These are phyloP conservation scores for Pleurotus tuoliensis DNA, from an alignment of 768 basidiomycete species.

Conservation along the genomic window DNA sequence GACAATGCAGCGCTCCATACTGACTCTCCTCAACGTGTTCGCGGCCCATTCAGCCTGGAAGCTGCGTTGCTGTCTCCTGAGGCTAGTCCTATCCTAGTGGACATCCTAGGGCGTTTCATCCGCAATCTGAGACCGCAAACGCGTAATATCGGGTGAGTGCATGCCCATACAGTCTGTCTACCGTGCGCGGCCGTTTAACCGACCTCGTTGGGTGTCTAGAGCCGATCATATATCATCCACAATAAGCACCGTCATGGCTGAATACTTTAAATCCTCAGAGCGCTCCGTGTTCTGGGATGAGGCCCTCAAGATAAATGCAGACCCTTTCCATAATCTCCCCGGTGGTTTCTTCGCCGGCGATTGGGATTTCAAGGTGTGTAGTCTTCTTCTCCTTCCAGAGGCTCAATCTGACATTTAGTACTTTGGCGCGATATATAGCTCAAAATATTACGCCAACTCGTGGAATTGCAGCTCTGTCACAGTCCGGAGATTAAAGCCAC, in stretches of 20 bases:
- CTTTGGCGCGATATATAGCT: conserved; percentile 43
- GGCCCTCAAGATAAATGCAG: conserved; percentile 57
- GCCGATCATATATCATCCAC: conserved; percentile 81
- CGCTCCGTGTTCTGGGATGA: conserved; percentile 83
- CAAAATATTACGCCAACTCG: conserved; percentile 77
- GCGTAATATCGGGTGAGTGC: conserved; percentile 83
- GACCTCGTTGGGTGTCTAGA: conserved; percentile 40
- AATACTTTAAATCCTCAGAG: conserved; percentile 70
- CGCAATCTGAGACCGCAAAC: conserved; percentile 81
- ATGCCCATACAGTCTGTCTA: conserved; percentile 25
- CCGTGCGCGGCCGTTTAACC: conserved; percentile 27
- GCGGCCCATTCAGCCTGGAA: conserved; percentile 55
- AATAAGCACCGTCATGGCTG: conserved; percentile 61
- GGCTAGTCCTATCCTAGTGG: conserved; percentile 68
- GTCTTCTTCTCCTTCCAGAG: conserved; percentile 10
- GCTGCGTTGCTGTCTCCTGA: conserved; percentile 70
- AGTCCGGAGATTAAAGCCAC: conserved; percentile 61
- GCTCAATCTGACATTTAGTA: not conserved
- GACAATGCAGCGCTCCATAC: conserved; percentile 10
- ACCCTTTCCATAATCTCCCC: conserved; percentile 64
- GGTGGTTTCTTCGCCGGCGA: conserved; percentile 77
- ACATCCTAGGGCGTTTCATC: conserved; percentile 72
- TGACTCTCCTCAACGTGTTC: conserved; percentile 1
- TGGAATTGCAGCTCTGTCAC: conserved; percentile 78
- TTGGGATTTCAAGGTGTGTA: conserved; percentile 79